Evolutionary conservation across 164 flowering plant species (phyloP).

Genomic region (Akebia trifoliata): DNA sequence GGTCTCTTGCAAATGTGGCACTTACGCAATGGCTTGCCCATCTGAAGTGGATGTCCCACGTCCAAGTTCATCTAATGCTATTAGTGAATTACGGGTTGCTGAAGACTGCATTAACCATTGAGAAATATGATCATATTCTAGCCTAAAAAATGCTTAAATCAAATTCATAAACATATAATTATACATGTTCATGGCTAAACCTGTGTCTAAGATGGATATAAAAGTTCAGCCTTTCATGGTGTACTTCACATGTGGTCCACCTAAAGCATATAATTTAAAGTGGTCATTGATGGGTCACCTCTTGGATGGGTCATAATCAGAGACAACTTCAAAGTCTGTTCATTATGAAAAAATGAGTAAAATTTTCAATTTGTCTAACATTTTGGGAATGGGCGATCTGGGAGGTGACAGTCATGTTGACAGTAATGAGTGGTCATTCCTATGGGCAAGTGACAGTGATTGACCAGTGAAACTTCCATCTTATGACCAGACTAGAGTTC

Average conservation of each 20-base stretch:
- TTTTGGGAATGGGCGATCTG: too few species aligned
- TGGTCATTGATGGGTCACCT: not conserved
- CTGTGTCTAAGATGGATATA: too few species aligned
- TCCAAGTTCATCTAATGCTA: conserved; percentile 96
- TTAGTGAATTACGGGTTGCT: conserved; percentile 77
- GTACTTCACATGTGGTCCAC: too few species aligned
- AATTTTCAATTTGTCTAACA: too few species aligned
- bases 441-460: too few species aligned
- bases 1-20: conserved; percentile 10
- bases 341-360: too few species aligned
- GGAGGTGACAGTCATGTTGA: too few species aligned
- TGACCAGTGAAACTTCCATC: too few species aligned
- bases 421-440: too few species aligned
- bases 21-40: conserved; percentile 99
- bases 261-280: too few species aligned
- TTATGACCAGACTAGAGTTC: too few species aligned
- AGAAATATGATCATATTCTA: not conserved
- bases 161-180: not conserved
- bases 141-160: not conserved
- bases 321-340: not conserved
- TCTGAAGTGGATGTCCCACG: conserved; percentile 99
- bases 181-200: not conserved
- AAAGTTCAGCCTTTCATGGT: too few species aligned
- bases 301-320: not conserved
- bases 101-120: conserved; percentile 51